Conservation (phyloP, 129 eudicot genomes). For the Helichrysum umbraculigerum region DNA sequence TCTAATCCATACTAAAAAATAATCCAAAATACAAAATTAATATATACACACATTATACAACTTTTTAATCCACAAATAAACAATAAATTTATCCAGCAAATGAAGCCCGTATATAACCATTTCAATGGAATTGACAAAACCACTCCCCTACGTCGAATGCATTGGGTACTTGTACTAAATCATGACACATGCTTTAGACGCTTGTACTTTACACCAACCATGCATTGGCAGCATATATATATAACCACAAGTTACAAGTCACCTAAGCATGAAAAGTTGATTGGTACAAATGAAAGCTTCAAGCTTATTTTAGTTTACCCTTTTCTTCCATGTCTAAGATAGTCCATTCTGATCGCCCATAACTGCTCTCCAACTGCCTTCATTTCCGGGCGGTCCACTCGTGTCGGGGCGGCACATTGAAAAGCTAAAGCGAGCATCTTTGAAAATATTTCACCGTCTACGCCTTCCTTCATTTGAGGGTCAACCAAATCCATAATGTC, state of each 20-base stretch:
- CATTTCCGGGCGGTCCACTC: constrained; percentile 92
- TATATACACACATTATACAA: not conserved
- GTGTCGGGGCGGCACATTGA: constrained; percentile 81
- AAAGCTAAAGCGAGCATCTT: constrained; percentile 77
- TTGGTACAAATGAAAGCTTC: not conserved
- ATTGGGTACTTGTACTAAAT: constrained; percentile 16
- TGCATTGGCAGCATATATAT: constrained; percentile 3
- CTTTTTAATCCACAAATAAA: too few relatives aligned
- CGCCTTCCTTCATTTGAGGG: constrained; percentile 60
- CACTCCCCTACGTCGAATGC: not conserved
- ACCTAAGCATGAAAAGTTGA: constrained; percentile 3
- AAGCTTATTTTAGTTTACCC: constrained; percentile 14
- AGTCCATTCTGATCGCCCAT: constrained; percentile 84
- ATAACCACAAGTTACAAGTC: constrained; percentile 31
- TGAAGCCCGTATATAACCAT: not conserved
- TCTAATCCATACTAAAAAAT: too few relatives aligned
- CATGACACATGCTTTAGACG: constrained; percentile 24
- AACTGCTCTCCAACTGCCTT: constrained; percentile 76
- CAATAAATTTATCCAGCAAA: not conserved
- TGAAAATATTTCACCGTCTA: constrained; percentile 47
- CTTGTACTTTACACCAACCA: constrained; percentile 32
- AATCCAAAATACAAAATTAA: not conserved
- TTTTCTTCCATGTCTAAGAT: constrained; percentile 49
- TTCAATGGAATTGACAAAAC: constrained; percentile 11
- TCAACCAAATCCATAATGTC: constrained; percentile 63